Base-by-base conservation (phyloP, 352 stramenopile genomes). In the Globisporangium yorkense region DNA sequence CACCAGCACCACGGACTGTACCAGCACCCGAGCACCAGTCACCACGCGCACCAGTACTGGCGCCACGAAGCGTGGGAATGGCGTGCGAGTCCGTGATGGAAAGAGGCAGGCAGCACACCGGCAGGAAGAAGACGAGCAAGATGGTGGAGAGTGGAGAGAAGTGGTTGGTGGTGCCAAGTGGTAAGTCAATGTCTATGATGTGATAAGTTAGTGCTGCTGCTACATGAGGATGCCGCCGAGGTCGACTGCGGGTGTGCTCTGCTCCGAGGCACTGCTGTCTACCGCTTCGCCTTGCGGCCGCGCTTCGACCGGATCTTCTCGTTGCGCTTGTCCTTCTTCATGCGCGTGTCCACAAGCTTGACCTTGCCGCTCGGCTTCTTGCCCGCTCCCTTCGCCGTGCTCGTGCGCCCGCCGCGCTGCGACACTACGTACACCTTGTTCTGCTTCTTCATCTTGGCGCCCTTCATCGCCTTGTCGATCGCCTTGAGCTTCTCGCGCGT, bases 401-500 rank as follows among this genome's bases (percentile, higher is more conserved):
- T 70, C 21, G 69, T 70, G 9, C 63, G 65, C 8, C 83, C 80
- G 40, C 78, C 82, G 43, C 84, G 87, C 12, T 74, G 85, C 9
- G 90, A 96, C 9, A 99, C 94, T 1, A 99, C 96, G 72, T 99
- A 99, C 37, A 98, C 88, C 77, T 98, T 99, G 60, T 89, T 94
- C 56, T 97, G 76, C 70, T 97, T 95, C 60, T 94, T 92, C 8
- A 85, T 62, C 61, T 92, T 70, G 2, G 88, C 86, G 8, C 86
- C 87, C 63, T 98, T 97, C 84, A 99, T 97, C 15, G 97, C 91
- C 66, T 98, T 97, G 66, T 98, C 96, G 37, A 99, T 96, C 4
- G 96, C 94, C 80, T 99, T 99, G 0, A 99, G 83, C 72, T 99
- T 99, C 73, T 98, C 96, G 24, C 95, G 80, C 46, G 98, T 97